Percentiles rank a stretch among this genome's conserved stretches.
Evolutionary conservation across 441 rosid species (phyloP).

Genomic region (Adansonia madagascariensis): DNA sequence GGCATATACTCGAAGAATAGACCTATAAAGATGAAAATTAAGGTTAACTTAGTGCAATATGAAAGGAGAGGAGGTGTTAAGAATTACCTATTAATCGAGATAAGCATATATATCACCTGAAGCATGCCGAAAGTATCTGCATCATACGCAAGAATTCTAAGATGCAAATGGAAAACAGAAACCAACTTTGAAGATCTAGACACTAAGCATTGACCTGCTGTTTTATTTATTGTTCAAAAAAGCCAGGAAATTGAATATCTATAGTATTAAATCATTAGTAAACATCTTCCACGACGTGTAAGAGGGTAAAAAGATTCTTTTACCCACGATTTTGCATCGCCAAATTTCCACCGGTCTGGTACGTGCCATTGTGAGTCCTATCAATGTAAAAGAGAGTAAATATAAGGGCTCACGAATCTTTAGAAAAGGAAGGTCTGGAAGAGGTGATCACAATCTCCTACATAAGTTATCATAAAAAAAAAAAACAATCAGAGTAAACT

Average conservation of each 20-base stretch:
- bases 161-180: neutral
- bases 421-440: neutral
- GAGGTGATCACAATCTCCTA: slow-evolving; percentile 2
- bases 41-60: neutral
- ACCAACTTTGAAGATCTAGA: neutral
- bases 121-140: slow-evolving; percentile 53
- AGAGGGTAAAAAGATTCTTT: neutral
- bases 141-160: slow-evolving; percentile 16
- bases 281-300: neutral
- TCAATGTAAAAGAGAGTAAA: slow-evolving; percentile 20
- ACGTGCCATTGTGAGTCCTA: slow-evolving; percentile 50
- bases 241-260: neutral
- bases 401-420: slow-evolving; percentile 1
- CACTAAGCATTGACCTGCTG: neutral
- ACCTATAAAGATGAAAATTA: slow-evolving; percentile 30
- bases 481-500: slow-evolving; percentile 24
- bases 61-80: neutral
- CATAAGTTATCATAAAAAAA: slow-evolving; percentile 13
- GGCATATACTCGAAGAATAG: slow-evolving; percentile 44
- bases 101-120: slow-evolving; percentile 45
- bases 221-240: neutral
- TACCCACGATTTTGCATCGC: slow-evolving; percentile 45
- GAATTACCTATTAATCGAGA: slow-evolving; percentile 48
- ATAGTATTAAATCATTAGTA: neutral
- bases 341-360: slow-evolving; percentile 61